phyloP scores from a whole-genome alignment of 1,139 yeast genomes.

The Lodderomyces beijingensis region DNA sequence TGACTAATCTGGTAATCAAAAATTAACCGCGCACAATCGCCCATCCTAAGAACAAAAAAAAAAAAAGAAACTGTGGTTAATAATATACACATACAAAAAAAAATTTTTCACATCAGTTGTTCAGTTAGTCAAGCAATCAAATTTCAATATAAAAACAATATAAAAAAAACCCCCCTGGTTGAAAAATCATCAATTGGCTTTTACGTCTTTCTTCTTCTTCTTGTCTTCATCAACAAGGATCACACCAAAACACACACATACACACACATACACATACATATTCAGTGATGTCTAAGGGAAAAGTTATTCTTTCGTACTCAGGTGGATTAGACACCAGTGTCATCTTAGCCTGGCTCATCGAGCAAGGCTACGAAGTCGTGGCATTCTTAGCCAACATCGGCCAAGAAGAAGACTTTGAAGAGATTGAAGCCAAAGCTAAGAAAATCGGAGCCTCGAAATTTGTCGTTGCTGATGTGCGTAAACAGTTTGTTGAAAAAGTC shows the following conservation, averaged over 20 bases:
- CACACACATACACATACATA: slow-evolving; percentile 97
- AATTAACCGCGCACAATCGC: too few relatives aligned
- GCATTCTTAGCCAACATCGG: slow-evolving; percentile 98
- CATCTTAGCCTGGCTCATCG: slow-evolving; percentile 95
- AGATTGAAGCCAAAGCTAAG: slow-evolving; percentile 93
- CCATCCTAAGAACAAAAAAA: too few relatives aligned
- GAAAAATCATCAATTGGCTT: slow-evolving; percentile 4
- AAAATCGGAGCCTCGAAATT: slow-evolving; percentile 96
- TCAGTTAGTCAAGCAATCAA: too few relatives aligned
- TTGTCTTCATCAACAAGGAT: too few relatives aligned
- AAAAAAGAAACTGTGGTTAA: too few relatives aligned
- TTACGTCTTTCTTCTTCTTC: slow-evolving; percentile 5
- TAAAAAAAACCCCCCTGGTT: slow-evolving; percentile 10
- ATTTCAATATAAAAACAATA: slow-evolving; percentile 8
- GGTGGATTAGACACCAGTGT: slow-evolving; percentile 99
- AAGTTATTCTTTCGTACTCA: slow-evolving; percentile 90
- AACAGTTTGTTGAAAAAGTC: slow-evolving; percentile 85
- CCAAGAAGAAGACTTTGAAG: slow-evolving; percentile 98
- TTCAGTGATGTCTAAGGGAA: slow-evolving; percentile 82
- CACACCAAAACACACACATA: too few relatives aligned
- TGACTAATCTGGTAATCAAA: too few relatives aligned
- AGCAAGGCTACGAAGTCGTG: slow-evolving; percentile 95
- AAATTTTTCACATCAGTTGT: too few relatives aligned
- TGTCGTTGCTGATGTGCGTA: slow-evolving; percentile 90
- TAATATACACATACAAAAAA: too few relatives aligned